These are phyloP conservation scores for Fagus sylvatica DNA, from an alignment of 306 rosid genomes.

Conservation along the genomic window DNA sequence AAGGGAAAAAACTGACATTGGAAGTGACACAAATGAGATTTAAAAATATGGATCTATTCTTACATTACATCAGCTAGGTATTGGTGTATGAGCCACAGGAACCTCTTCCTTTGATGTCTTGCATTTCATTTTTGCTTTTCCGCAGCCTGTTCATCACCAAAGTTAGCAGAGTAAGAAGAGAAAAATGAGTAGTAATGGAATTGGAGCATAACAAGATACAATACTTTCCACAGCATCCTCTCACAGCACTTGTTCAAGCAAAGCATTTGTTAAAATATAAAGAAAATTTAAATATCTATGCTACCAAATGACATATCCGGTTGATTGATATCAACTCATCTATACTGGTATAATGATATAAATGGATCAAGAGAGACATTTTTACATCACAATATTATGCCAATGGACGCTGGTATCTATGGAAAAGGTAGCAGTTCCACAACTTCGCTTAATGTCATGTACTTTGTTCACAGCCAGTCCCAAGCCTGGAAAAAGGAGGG, in stretches of 20 bases:
- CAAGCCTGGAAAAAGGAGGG: no score
- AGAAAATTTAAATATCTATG: neutral
- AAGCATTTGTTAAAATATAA: neutral
- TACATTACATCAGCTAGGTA: no score
- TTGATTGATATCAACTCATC: neutral
- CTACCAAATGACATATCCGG: neutral
- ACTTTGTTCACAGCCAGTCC: no score
- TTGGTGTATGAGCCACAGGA: neutral
- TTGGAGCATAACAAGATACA: neutral
- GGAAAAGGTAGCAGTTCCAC: no score
- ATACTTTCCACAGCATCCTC: neutral
- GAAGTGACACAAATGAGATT: no score
- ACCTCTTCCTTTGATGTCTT: neutral
- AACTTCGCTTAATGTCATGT: no score
- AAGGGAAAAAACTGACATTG: no score
- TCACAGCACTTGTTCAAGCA: slow-evolving; percentile 1
- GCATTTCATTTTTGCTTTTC: slow-evolving; percentile 45
- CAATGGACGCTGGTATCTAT: neutral
- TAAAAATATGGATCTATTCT: no score
- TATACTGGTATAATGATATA: neutral
- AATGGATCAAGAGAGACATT: neutral
- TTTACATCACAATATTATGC: neutral
- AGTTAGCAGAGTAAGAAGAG: slow-evolving; percentile 26
- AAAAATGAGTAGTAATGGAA: slow-evolving; percentile 12
- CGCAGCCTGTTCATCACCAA: slow-evolving; percentile 62